These are phyloP conservation scores for Trichoderma asperelloides DNA, from an alignment of 495 filamentous ascomycete species.

Conservation along the genomic window DNA sequence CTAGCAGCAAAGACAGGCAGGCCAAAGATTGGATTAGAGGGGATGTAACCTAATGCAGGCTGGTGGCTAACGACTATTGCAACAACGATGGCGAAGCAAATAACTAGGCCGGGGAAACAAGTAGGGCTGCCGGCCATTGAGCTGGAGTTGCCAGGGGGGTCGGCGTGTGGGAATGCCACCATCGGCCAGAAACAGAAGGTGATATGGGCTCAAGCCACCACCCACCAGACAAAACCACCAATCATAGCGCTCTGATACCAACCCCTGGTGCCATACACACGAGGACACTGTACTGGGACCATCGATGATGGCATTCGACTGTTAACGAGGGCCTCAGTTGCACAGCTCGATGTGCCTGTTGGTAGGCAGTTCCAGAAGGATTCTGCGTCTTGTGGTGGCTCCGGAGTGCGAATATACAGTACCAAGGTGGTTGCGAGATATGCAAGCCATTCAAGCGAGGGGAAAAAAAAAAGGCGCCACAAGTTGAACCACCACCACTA, in stretches of 20 bases:
- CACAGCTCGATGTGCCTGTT: neutral
- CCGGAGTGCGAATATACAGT: neutral
- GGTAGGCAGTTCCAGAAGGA: constrained; percentile 2
- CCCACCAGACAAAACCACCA: neutral
- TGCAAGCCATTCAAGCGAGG: neutral
- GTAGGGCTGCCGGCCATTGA: constrained; percentile 7
- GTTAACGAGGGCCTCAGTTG: neutral
- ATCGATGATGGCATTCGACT: constrained; percentile 1
- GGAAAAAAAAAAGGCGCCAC: neutral
- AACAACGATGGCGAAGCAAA: constrained; percentile 8
- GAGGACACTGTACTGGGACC: neutral
- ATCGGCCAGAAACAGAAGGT: constrained; percentile 5
- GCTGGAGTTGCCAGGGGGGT: constrained; percentile 6
- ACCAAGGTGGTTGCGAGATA: neutral
- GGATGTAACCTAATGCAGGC: constrained; percentile 8
- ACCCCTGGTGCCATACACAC: constrained; percentile 3
- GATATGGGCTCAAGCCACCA: constrained; percentile 6
- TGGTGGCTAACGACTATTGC: constrained; percentile 7
- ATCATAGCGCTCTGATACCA: constrained; percentile 1
- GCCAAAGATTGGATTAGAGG: neutral
- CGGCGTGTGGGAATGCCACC: constrained; percentile 8
- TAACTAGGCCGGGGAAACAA: constrained; percentile 6
- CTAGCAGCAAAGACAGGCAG: neutral
- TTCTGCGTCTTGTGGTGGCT: neutral
- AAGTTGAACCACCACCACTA: constrained; percentile 2